These are phyloP conservation scores for Colletotrichum trifolii DNA, from an alignment of 2,329 filamentous ascomycete genomes.

Conservation along the genomic window DNA sequence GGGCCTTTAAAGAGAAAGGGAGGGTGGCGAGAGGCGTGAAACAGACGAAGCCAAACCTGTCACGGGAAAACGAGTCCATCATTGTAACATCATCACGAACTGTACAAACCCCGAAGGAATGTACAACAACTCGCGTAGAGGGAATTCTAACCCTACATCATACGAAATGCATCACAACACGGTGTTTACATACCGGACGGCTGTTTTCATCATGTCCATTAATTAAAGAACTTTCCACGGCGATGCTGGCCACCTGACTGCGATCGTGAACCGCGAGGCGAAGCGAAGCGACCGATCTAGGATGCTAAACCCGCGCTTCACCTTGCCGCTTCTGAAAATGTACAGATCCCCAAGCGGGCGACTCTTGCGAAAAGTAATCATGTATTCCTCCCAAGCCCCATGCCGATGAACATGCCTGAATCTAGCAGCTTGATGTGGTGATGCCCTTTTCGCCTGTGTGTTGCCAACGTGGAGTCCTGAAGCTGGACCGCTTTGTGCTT, in stretches of 20 bases:
- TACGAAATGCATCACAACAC: conserved; percentile 11
- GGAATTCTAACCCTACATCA: not conserved
- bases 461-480: not conserved
- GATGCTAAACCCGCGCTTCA: not conserved
- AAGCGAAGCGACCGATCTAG: not conserved
- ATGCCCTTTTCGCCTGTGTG: not conserved
- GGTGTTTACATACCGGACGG: no score
- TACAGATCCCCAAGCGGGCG: not conserved
- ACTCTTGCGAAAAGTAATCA: conserved; percentile 1
- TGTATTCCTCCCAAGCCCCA: conserved; percentile 22
- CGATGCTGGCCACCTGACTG: not conserved
- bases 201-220: not conserved
- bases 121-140: conserved; percentile 24
- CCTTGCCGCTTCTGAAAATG: not conserved
- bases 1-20: not conserved
- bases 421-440: conserved; percentile 1
- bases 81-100: conserved; percentile 21
- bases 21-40: no score
- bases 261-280: not conserved
- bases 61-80: conserved; percentile 12
- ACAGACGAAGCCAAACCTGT: not conserved
- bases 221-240: not conserved
- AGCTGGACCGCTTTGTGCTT: not conserved
- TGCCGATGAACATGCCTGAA: conserved; percentile 12
- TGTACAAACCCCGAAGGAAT: conserved; percentile 25